Evolutionary conservation across 139 green algal genomes (phyloP).

Genomic region (Picochlorum sp.): DNA sequence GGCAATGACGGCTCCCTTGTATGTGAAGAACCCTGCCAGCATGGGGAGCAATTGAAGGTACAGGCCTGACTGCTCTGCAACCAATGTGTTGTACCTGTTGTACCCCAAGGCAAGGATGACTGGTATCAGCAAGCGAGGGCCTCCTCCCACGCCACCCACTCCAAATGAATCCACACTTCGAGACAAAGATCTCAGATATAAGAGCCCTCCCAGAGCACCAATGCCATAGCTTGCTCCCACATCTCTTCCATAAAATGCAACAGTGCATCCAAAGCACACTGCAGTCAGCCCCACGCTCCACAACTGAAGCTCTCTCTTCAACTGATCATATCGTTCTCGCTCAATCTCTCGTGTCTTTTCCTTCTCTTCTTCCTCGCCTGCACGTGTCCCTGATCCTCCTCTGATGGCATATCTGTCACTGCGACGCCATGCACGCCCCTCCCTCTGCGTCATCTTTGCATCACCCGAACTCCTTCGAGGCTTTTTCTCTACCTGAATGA

Average conservation of each 20-base stretch:
- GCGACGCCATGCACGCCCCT: slow-evolving; percentile 33
- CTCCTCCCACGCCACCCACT: slow-evolving; percentile 27
- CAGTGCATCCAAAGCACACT: slow-evolving; percentile 30
- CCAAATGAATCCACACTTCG: slow-evolving; percentile 65
- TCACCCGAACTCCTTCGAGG: not conserved
- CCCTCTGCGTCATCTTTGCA: slow-evolving; percentile 20
- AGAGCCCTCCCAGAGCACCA: slow-evolving; percentile 63
- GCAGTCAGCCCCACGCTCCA: slow-evolving; percentile 46
- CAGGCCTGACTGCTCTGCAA: slow-evolving; percentile 52
- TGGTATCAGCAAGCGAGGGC: slow-evolving; percentile 80
- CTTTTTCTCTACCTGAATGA: not conserved
- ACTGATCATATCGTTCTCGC: slow-evolving; percentile 44
- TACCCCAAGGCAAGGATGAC: slow-evolving; percentile 66
- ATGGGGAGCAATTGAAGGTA: slow-evolving; percentile 80
- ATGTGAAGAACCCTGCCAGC: slow-evolving; percentile 93
- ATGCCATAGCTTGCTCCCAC: slow-evolving; percentile 65
- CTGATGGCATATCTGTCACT: slow-evolving; percentile 20
- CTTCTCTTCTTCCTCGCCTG: slow-evolving; percentile 22
- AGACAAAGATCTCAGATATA: slow-evolving; percentile 79
- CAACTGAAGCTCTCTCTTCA: slow-evolving; percentile 54
- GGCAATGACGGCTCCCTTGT: slow-evolving; percentile 76
- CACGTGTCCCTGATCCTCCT: slow-evolving; percentile 11
- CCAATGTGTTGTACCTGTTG: slow-evolving; percentile 57
- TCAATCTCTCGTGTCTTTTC: slow-evolving; percentile 28
- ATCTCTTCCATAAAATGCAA: slow-evolving; percentile 54